Percentiles rank a stretch among this genome's conserved stretches.
Evolutionary conservation across 2,329 filamentous ascomycete species (phyloP).

Genomic region (Chrysoporthe deuterocubensis): DNA sequence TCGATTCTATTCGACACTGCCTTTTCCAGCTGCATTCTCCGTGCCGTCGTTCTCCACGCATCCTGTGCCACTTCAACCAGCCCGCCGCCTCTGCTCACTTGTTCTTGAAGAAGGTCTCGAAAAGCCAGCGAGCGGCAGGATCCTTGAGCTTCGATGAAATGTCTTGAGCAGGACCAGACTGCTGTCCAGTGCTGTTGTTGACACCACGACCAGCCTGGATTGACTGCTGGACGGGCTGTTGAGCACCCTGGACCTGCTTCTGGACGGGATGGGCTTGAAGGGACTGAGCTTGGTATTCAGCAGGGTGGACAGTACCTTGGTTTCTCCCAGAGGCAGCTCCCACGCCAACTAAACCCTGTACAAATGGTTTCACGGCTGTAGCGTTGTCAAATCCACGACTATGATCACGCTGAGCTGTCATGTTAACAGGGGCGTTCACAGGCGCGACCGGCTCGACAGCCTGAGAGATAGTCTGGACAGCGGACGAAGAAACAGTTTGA

Average conservation of each 20-base stretch:
- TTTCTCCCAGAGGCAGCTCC: neutral
- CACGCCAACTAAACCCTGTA: neutral
- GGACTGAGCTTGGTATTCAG: neutral
- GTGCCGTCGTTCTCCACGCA: neutral
- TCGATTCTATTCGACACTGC: neutral
- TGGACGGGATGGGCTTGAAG: neutral
- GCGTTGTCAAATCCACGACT: neutral
- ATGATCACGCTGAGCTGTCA: neutral
- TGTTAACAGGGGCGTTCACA: neutral
- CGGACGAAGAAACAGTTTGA: neutral
- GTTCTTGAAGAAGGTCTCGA: conserved; percentile 3
- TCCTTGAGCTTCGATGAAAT: neutral
- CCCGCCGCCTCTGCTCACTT: neutral
- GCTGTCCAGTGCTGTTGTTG: neutral
- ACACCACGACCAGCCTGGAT: neutral
- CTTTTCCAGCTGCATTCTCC: too few species aligned
- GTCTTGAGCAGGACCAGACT: neutral
- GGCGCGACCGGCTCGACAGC: neutral
- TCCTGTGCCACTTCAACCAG: neutral
- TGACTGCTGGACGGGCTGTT: neutral
- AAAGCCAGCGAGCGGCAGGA: neutral
- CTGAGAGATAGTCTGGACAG: neutral
- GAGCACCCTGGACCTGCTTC: neutral
- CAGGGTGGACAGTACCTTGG: neutral
- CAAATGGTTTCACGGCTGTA: neutral